Evolutionary conservation across 176 grass and related monocot genomes (phyloP), one percentile per base, ranked within the genome.

Genomic region (Urochloa ruziziensis): DNA sequence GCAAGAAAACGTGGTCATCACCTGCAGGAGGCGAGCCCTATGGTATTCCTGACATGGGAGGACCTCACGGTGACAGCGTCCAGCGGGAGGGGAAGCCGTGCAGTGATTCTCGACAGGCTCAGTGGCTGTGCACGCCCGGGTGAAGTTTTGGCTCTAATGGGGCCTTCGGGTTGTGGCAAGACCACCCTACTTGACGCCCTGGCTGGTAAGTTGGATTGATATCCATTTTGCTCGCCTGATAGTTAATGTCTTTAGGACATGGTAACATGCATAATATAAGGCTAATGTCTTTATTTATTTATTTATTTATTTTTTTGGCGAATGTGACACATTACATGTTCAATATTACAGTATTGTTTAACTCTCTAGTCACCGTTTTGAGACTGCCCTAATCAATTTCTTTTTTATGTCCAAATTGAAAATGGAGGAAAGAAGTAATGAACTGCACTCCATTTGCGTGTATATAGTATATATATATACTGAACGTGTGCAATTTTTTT

Each of bases 1-100:
- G 35, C 34, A 27, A 37, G 5, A 9, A 13, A 17, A 12, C 37
- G 3, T 11, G 27, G 27, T 18, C 28, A 18, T 2, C 7, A 0
- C 15, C 5, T 12, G 0, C n/a, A 44, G 24, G 73, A 71, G 8
- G 34, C 29, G 2, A 10, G 51, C 23, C 37, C 2, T 53, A 36
- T 7, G 14, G 86, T 73, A 28, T 78, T 79, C 7, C 66, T 88
- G 62, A 66, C 62, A 66, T 66, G 62, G 62, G 62, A 66, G 62
- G 62, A 66, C 19, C 62, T 66, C 28, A 35, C 62, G 17, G 62
- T 66, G 32, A 66, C 62, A 21, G 18, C 62, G 2, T 7, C 53
- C 1, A 8, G 62, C 0, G 18, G 62, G 18, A 62, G 2, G 28
- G 47, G 16, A 1, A 18, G 47, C 47, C 0, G 5, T 1, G 62